Conservation (phyloP, 345 rosid species). For the Salix caprea region DNA sequence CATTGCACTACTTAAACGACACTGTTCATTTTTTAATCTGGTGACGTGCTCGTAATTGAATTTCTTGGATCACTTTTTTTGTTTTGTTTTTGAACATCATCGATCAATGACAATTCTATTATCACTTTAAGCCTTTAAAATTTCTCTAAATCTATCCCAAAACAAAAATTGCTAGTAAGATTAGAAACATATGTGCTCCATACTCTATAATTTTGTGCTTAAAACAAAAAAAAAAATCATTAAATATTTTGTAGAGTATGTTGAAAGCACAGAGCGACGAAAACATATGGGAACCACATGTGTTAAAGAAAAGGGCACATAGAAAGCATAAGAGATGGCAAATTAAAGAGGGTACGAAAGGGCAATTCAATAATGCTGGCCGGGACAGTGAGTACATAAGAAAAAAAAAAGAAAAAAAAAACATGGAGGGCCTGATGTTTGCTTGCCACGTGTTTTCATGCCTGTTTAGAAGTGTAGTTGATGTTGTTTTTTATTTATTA, state of each 20-base stretch:
- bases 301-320: background rate
- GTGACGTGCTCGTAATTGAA: too few relatives aligned
- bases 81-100: background rate
- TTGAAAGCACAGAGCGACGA: background rate
- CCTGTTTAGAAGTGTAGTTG: too few relatives aligned
- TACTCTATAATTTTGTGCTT: too few relatives aligned
- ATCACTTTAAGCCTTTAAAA: too few relatives aligned
- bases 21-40: too few relatives aligned
- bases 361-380: slow-evolving; percentile 9
- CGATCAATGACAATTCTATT: too few relatives aligned
- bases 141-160: background rate
- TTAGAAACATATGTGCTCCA: too few relatives aligned
- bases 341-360: background rate
- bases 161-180: background rate
- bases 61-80: too few relatives aligned
- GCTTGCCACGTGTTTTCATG: slow-evolving; percentile 1
- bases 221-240: too few relatives aligned
- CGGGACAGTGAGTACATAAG: background rate
- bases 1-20: too few relatives aligned
- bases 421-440: background rate
- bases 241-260: too few relatives aligned
- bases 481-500: too few relatives aligned
- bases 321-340: background rate
- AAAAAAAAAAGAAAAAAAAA: background rate
- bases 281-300: background rate